A percentile compares a stretch with the other conserved stretches of the same genome.
Evolutionary conservation across 495 filamentous ascomycete genomes (phyloP).

Genomic region (Pyronema domesticum): DNA sequence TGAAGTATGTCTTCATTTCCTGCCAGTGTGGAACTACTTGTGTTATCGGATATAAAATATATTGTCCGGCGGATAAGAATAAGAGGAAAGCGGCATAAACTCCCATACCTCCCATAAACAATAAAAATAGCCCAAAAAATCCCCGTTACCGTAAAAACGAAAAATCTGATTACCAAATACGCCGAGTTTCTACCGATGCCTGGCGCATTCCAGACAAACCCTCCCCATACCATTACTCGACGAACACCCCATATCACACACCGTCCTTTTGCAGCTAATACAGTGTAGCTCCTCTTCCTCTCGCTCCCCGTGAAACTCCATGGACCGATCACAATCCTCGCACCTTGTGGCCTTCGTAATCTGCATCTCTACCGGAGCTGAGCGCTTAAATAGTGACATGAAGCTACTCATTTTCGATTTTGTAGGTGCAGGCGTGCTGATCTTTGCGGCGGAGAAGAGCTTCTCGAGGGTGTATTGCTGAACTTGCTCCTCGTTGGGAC

Average conservation of each 20-base stretch:
- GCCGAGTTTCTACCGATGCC: not conserved
- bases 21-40: too few relatives aligned
- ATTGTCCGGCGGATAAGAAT: too few relatives aligned
- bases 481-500: conserved; percentile 3
- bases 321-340: conserved; percentile 1
- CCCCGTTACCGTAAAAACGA: too few relatives aligned
- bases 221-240: conserved; percentile 3
- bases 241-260: conserved; percentile 4
- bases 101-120: too few relatives aligned
- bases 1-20: too few relatives aligned
- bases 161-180: too few relatives aligned
- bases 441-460: conserved; percentile 2
- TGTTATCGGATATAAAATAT: too few relatives aligned
- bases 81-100: too few relatives aligned
- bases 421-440: not conserved
- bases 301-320: not conserved
- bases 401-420: not conserved
- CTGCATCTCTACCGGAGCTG: not conserved
- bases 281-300: conserved; percentile 1
- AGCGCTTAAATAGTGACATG: not conserved
- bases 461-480: conserved; percentile 4
- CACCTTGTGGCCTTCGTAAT: not conserved
- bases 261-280: not conserved
- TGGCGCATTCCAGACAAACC: conserved; percentile 1
- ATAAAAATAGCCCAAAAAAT: too few relatives aligned